Percentiles rank a stretch among this genome's conserved stretches.
phyloP scores from a whole-genome alignment of 2,329 filamentous ascomycete genomes.

The Diplodia corticola region DNA sequence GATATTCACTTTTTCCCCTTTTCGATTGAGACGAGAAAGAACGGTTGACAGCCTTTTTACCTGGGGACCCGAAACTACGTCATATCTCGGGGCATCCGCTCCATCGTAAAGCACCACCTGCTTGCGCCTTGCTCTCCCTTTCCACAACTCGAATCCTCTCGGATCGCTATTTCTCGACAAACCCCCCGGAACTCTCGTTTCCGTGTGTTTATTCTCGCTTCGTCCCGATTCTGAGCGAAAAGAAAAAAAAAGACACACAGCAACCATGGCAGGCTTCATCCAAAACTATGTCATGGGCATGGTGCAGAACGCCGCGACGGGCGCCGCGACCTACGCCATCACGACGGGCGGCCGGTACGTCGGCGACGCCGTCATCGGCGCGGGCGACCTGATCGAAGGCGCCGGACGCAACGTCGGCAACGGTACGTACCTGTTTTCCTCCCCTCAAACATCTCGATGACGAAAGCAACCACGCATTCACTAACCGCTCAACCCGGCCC shows the following conservation, averaged over 20 bases:
- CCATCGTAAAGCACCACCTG: no score
- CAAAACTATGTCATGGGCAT: constrained; percentile 14
- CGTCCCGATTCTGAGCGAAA: no score
- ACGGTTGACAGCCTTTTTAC: no score
- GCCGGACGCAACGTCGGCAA: constrained; percentile 14
- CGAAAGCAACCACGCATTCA: neutral
- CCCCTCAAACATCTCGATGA: neutral
- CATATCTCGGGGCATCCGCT: no score
- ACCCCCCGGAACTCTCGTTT: neutral
- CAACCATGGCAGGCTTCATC: constrained; percentile 19
- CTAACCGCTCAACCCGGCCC: neutral
- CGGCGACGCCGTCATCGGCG: constrained; percentile 22
- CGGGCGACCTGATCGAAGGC: constrained; percentile 22
- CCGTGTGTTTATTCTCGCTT: no score
- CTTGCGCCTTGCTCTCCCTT: no score
- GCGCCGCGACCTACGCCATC: constrained; percentile 23
- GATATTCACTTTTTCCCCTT: no score
- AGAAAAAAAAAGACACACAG: neutral
- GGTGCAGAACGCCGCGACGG: constrained; percentile 17
- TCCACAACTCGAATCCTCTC: no score
- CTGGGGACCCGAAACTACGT: no score
- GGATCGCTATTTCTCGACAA: no score
- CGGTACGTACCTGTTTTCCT: constrained; percentile 1
- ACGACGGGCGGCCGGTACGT: constrained; percentile 21
- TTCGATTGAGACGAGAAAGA: no score